Conservation (phyloP, 257 asterid genomes). For the Nicotiana noctiflora region DNA sequence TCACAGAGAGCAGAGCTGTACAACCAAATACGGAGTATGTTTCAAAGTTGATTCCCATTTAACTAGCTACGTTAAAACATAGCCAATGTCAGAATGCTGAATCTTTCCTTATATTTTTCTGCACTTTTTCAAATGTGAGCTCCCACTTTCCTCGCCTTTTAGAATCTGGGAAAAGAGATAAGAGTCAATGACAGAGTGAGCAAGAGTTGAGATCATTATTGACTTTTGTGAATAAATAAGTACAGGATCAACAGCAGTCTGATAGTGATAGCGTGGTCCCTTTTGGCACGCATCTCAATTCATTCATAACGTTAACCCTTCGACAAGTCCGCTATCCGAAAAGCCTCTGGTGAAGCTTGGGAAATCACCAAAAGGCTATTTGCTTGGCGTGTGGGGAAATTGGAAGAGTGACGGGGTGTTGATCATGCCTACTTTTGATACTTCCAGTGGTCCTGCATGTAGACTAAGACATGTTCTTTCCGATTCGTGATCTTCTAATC, state of each 20-base stretch:
- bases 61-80: no score
- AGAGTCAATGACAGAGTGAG: neutral
- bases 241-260: neutral
- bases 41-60: no score
- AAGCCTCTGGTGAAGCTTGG: neutral
- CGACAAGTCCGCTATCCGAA: conserved; percentile 16
- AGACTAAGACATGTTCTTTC: conserved; percentile 9
- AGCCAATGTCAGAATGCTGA: no score
- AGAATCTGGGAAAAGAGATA: neutral
- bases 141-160: neutral
- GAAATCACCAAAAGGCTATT: conserved; percentile 8
- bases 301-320: conserved; percentile 2
- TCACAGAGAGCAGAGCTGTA: no score
- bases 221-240: neutral
- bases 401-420: conserved; percentile 23
- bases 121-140: neutral
- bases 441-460: conserved; percentile 28
- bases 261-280: conserved; percentile 27
- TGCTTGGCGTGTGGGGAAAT: conserved; percentile 30
- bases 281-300: conserved; percentile 27
- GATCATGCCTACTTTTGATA: conserved; percentile 17
- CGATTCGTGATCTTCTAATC: conserved; percentile 13
- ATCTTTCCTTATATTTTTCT: neutral
- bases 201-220: conserved; percentile 4
- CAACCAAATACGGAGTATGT: no score